Conservation (phyloP, 768 basidiomycete genomes). For the Albatrellus ellisii region DNA sequence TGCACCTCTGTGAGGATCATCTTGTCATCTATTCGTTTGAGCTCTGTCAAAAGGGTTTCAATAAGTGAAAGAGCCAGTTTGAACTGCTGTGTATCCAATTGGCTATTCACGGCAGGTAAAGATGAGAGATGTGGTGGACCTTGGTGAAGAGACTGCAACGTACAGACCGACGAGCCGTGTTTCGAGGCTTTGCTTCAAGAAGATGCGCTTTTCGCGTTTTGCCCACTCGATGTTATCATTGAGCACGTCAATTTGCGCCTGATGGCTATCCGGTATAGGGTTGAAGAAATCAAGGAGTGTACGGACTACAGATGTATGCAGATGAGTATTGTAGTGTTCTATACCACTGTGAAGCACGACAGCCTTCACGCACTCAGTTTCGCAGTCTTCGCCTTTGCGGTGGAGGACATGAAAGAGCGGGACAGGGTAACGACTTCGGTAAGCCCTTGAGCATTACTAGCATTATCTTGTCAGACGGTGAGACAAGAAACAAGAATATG, state of each 20-base stretch:
- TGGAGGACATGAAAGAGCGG: slow-evolving; percentile 76
- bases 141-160: slow-evolving; percentile 10
- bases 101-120: slow-evolving; percentile 26
- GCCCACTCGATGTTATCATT: slow-evolving; percentile 92
- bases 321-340: slow-evolving; percentile 1
- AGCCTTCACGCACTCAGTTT: slow-evolving; percentile 61
- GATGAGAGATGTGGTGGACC: slow-evolving; percentile 5
- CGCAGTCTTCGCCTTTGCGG: slow-evolving; percentile 94
- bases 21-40: slow-evolving; percentile 93
- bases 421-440: slow-evolving; percentile 80
- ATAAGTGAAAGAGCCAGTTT: slow-evolving; percentile 72
- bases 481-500: background rate
- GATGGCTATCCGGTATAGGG: slow-evolving; percentile 58
- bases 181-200: slow-evolving; percentile 89
- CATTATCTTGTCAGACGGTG: background rate
- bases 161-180: slow-evolving; percentile 72
- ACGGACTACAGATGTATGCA: slow-evolving; percentile 42
- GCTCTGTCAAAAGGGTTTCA: slow-evolving; percentile 78
- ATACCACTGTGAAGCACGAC: background rate
- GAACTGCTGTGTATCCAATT: slow-evolving; percentile 66
- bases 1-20: slow-evolving; percentile 96
- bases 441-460: slow-evolving; percentile 75
- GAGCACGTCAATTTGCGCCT: slow-evolving; percentile 74
- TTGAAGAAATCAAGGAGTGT: slow-evolving; percentile 88
- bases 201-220: slow-evolving; percentile 82